Percentiles rank a stretch among this genome's conserved stretches.
Evolutionary conservation across 768 basidiomycete species (phyloP).

Genomic region (Kwoniella botswanensis): DNA sequence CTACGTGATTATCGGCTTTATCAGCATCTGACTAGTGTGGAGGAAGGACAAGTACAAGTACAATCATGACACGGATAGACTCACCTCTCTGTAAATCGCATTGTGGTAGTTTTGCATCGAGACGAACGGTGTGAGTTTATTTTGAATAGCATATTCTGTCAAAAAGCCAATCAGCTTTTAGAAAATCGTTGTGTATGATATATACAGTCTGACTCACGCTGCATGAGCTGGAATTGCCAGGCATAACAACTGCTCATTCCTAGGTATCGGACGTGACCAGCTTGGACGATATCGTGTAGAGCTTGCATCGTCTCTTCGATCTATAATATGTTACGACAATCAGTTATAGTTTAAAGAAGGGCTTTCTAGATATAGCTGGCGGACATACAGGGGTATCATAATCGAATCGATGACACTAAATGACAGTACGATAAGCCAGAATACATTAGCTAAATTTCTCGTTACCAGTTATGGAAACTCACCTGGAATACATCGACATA

Average conservation of each 20-base stretch:
- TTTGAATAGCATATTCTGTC: conserved; percentile 66
- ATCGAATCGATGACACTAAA: conserved; percentile 63
- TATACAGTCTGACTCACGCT: conserved; percentile 33
- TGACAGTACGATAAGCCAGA: conserved; percentile 29
- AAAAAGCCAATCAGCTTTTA: background rate
- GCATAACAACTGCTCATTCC: conserved; percentile 47
- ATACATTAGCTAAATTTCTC: too few relatives aligned
- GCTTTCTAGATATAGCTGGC: background rate
- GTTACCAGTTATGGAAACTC: background rate
- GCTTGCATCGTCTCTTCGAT: conserved; percentile 64
- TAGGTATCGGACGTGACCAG: conserved; percentile 66
- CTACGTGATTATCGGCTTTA: background rate
- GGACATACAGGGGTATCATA: conserved; percentile 35
- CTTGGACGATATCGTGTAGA: conserved; percentile 69
- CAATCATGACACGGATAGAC: background rate
- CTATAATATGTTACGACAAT: background rate
- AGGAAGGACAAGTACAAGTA: background rate
- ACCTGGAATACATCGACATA: conserved; percentile 75
- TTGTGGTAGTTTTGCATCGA: conserved; percentile 74
- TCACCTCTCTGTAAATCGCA: conserved; percentile 67
- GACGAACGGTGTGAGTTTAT: conserved; percentile 68
- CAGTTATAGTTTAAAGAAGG: too few relatives aligned
- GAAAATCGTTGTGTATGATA: background rate
- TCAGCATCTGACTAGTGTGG: background rate
- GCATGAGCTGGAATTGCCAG: conserved; percentile 50